Evolutionary conservation across 2,329 filamentous ascomycete species (phyloP), one percentile per base, ranked within the genome.

Genomic region (Penicillium sp.): DNA sequence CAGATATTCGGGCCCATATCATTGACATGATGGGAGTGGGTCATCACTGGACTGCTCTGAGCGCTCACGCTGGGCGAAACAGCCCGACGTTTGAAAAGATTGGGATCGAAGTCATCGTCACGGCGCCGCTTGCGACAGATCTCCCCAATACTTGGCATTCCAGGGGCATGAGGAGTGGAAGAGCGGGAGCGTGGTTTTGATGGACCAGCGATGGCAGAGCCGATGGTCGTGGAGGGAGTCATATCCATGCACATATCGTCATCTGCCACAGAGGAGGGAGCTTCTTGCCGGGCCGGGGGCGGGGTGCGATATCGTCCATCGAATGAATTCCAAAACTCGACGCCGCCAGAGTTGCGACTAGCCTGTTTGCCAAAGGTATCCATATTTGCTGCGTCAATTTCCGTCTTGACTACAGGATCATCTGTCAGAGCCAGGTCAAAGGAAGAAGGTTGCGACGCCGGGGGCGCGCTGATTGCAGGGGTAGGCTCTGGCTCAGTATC

Each of bases 51-150:
- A 54, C 88, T 95, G 70, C 92, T 95, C 62, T 95, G 89, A 1
- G 87, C 86, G 67, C 89, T 95, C 77, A 96, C 84, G 13, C 91
- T 89, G 0, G 92, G 92, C 51, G 88, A 93, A 2, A 97, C 92
- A 19, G 92, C 92, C 36, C 92, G 82, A 13, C 92, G 82, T 72
- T 97, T 97, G 75, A 96, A 91, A 53, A 86, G 88, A 33, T 84
- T 80, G 2, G 88, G 86, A 65, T 97, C 91, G 49, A 95, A 86
- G 62, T 96, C 91, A 63, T 95, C 90, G 54, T 96, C 92, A 48
- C 90, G 80, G 18, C 89, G 82, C n/a, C 92, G 84, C 53, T 89
- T 87, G 8, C 88, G 80, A 4, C 87, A 87, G 42, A 92, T 82
- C 61, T 93, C 88, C 10, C 86, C 82, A 1, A 86, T 81, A 0